A percentile compares a stretch with the other conserved stretches of the same genome.
These are phyloP conservation scores for Hyphochytrium catenoides DNA, from an alignment of 352 stramenopile species.

Conservation along the genomic window DNA sequence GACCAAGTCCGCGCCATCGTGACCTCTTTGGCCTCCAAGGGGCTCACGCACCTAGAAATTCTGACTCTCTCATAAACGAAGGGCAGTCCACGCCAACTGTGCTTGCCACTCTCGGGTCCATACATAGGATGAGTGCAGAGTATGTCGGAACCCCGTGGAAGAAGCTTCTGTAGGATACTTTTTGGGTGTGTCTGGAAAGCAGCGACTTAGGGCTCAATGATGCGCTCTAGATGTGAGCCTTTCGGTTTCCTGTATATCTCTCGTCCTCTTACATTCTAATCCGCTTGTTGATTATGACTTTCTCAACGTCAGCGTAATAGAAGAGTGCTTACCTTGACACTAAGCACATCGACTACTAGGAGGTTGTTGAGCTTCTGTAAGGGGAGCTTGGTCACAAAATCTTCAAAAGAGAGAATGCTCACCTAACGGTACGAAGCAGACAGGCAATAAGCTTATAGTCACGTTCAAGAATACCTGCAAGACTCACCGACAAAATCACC, in stretches of 20 bases:
- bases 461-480: conserved; percentile 62
- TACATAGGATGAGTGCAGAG: conserved; percentile 97
- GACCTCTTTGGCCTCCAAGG: conserved; percentile 4
- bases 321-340: no score
- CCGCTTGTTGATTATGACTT: no score
- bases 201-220: no score
- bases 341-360: conserved; percentile 89
- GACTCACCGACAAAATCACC: conserved; percentile 68
- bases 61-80: conserved; percentile 90
- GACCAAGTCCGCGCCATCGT: no score
- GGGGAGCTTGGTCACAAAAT: conserved; percentile 30
- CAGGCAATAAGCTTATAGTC: conserved; percentile 17
- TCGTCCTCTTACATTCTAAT: no score
- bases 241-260: no score
- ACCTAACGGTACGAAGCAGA: conserved; percentile 17
- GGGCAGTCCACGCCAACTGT: conserved; percentile 76
- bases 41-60: conserved; percentile 27
- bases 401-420: conserved; percentile 48
- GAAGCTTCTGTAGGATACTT: conserved; percentile 64
- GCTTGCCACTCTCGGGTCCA: conserved; percentile 79
- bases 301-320: no score
- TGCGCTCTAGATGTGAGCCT: no score
- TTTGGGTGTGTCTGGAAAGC: conserved; percentile 85
- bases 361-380: conserved; percentile 40
- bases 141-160: conserved; percentile 69